Evolutionary conservation across 148 eudicot genomes (phyloP), one percentile per base, ranked within the genome.

Genomic region (Beta vulgaris): DNA sequence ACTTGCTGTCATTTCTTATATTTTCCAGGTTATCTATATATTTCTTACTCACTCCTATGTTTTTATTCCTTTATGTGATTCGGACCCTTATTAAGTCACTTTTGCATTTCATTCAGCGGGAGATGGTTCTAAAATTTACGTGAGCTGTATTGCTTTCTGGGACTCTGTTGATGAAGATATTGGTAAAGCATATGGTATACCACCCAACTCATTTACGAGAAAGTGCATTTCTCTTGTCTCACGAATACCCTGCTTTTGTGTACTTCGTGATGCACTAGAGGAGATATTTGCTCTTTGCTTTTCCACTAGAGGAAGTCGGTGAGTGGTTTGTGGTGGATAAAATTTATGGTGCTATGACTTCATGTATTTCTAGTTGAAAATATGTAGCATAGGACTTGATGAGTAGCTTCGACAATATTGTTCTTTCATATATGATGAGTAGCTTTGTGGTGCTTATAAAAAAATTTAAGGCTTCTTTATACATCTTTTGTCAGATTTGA

Each of bases 101-200:
- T 62, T 69, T 53, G 18, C 72, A 10, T 18, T 74, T 77, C 26
- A 68, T 89, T 85, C 91, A 91, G 98, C 90, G 89, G 98, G 98
- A 40, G 96, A 94, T 84, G 98, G 98, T 15, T 89, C 97, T 37
- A 92, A 94, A 82, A 91, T 94, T 44, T 94, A 91, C 68, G 98
- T 94, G 34, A 85, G 90, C 64, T 94, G 98, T 81, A 94, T 92
- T 84, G 90, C 96, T 75, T 91, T 92, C 79, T 87, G 96, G 42
- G 98, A 94, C 86, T 91, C 88, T 65, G 93, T 94, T 48, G 92
- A 96, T 67, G 93, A 91, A 75, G 98, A 94, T 82, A 87, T 94
- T 74, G 86, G 85, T 49, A 91, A 94, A 82, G 97, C 98, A 59
- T 89, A 92, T 86, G 86, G 83, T 37, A 91, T 94, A 49, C 88